A percentile compares a stretch with the other conserved stretches of the same genome.
These are phyloP conservation scores for Parsonsia alboflavescens DNA, from an alignment of 257 asterid genomes.

Conservation along the genomic window DNA sequence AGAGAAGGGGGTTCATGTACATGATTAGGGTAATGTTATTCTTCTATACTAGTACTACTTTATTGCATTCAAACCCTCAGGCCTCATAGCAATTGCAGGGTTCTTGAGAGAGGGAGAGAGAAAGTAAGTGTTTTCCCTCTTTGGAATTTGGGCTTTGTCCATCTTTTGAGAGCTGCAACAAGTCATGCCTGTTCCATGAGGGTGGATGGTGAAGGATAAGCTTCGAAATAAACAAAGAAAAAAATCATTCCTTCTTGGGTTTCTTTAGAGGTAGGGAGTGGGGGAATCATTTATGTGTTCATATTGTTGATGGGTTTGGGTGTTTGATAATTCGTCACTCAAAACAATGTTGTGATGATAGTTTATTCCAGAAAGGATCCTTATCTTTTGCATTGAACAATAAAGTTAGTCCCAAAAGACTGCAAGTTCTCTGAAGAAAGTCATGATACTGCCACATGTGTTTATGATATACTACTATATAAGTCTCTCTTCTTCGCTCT, in stretches of 20 bases:
- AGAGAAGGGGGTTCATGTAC: conserved; percentile 6
- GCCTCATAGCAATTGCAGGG: conserved; percentile 19
- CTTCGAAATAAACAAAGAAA: conserved; percentile 16
- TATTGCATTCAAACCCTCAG: conserved; percentile 19
- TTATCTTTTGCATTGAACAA: conserved; percentile 28
- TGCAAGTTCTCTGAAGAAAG: conserved; percentile 23
- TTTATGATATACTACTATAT: conserved; percentile 6
- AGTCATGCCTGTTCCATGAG: conserved; percentile 62
- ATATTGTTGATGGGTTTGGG: conserved; percentile 19
- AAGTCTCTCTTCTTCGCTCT: conserved; percentile 17
- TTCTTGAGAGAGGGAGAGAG: conserved; percentile 23
- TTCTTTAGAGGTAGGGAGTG: conserved; percentile 17
- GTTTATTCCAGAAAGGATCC: conserved; percentile 26
- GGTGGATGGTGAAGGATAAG: conserved; percentile 17
- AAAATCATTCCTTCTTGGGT: conserved; percentile 22
- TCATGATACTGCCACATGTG: conserved; percentile 27
- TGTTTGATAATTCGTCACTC: conserved; percentile 21
- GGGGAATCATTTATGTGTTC: conserved; percentile 23
- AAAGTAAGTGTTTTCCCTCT: conserved; percentile 22
- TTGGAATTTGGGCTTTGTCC: conserved; percentile 47
- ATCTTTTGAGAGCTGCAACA: conserved; percentile 68
- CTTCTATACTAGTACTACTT: conserved; percentile 13
- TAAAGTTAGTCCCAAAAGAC: conserved; percentile 36
- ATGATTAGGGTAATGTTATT: conserved; percentile 28
- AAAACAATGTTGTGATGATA: conserved; percentile 34